Evolutionary conservation across 2,329 filamentous ascomycete species (phyloP).

Genomic region (Pseudogymnoascus pannorum): DNA sequence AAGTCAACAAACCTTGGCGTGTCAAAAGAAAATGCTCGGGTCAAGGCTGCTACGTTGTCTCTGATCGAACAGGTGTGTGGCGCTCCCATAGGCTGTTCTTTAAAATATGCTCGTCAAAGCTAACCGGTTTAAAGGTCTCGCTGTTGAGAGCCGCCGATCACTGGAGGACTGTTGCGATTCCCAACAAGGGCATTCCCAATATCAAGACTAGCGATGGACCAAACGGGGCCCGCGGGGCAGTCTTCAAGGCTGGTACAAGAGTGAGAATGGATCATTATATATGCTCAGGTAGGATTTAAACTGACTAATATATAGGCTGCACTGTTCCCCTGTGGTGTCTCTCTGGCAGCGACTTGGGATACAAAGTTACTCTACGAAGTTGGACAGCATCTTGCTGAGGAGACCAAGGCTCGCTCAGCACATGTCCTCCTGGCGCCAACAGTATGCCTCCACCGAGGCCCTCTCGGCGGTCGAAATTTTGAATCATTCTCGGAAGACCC

Average conservation of each 20-base stretch:
- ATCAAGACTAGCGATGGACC: constrained; percentile 64
- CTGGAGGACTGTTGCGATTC: constrained; percentile 61
- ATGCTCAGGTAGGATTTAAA: not conserved
- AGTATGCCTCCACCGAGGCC: constrained; percentile 74
- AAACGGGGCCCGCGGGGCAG: constrained; percentile 61
- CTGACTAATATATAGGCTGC: constrained; percentile 48
- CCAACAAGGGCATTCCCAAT: constrained; percentile 54
- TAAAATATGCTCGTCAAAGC: not conserved
- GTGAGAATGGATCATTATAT: constrained; percentile 28
- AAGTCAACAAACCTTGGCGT: constrained; percentile 15
- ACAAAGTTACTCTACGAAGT: constrained; percentile 60
- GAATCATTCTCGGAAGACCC: constrained; percentile 84
- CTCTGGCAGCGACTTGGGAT: constrained; percentile 74
- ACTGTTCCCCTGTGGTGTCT: constrained; percentile 72
- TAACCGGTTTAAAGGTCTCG: constrained; percentile 41
- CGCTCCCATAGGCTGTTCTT: too few species aligned
- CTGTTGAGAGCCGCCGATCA: constrained; percentile 57
- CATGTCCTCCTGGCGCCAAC: constrained; percentile 70
- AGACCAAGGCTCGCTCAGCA: constrained; percentile 65
- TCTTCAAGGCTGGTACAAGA: constrained; percentile 61
- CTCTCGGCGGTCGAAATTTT: constrained; percentile 77
- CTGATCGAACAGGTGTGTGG: constrained; percentile 27
- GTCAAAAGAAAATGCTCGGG: constrained; percentile 13
- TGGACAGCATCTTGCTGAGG: constrained; percentile 63
- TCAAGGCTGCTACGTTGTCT: constrained; percentile 24